Percentiles rank a stretch among this genome's conserved stretches.
Conservation (phyloP, 768 basidiomycete species). For the Phaeotremella fagi region DNA sequence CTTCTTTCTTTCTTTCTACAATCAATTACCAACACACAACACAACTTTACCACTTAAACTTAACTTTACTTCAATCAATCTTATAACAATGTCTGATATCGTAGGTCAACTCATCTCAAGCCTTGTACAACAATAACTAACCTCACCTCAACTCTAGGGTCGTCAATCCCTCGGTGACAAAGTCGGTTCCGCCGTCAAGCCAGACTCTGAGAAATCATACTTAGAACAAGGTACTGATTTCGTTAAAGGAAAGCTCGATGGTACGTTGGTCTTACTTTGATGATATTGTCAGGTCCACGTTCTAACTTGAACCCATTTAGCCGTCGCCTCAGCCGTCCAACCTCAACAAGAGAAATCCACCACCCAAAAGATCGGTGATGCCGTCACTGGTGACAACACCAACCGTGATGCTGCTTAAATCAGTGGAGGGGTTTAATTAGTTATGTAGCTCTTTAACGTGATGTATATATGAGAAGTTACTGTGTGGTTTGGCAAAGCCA, state of each 20-base stretch:
- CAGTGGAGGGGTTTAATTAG: no score
- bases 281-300: neutral
- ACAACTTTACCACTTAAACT: slow-evolving; percentile 3
- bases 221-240: slow-evolving; percentile 34
- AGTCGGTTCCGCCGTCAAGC: slow-evolving; percentile 31
- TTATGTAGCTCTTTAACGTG: neutral
- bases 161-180: slow-evolving; percentile 38
- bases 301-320: neutral
- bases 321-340: slow-evolving; percentile 35
- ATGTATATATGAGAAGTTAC: neutral
- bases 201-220: slow-evolving; percentile 39
- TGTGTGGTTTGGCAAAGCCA: no score
- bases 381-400: slow-evolving; percentile 1
- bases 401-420: neutral
- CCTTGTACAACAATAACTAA: no score
- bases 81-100: slow-evolving; percentile 33
- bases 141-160: slow-evolving; percentile 14
- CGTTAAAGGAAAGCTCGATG: slow-evolving; percentile 32
- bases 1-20: slow-evolving; percentile 8
- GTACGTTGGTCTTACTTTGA: slow-evolving; percentile 6
- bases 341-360: slow-evolving; percentile 42
- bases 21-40: neutral
- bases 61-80: slow-evolving; percentile 8
- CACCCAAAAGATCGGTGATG: slow-evolving; percentile 42
- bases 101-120: slow-evolving; percentile 20